A percentile compares a stretch with the other conserved stretches of the same genome.
Conservation (phyloP, 2,329 filamentous ascomycete species). For the Rhinocladiella similis region DNA sequence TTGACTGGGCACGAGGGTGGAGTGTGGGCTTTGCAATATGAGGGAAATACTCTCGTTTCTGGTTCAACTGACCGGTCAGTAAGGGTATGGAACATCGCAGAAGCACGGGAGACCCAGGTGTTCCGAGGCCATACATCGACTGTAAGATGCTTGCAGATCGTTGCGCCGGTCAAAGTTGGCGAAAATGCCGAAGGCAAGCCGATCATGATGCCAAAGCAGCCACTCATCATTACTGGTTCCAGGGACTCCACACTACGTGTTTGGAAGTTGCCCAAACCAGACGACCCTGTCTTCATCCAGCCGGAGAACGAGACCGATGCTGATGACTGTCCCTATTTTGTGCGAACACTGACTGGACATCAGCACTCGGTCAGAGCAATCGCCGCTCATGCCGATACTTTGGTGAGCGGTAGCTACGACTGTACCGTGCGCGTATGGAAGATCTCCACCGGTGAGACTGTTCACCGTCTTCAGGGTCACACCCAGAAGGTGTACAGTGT, state of each 20-base stretch:
- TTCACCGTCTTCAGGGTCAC: slow-evolving; percentile 84
- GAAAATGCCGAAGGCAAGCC: slow-evolving; percentile 68
- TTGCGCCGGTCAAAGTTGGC: slow-evolving; percentile 80
- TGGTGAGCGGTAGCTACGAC: slow-evolving; percentile 98
- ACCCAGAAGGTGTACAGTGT: slow-evolving; percentile 95
- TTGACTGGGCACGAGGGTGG: slow-evolving; percentile 94
- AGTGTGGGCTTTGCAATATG: slow-evolving; percentile 95
- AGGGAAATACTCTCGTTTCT: slow-evolving; percentile 91
- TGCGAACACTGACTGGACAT: slow-evolving; percentile 82
- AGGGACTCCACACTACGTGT: slow-evolving; percentile 91
- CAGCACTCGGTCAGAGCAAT: slow-evolving; percentile 94
- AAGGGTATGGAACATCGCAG: slow-evolving; percentile 99
- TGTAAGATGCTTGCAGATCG: slow-evolving; percentile 90
- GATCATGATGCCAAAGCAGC: slow-evolving; percentile 90
- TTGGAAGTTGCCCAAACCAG: slow-evolving; percentile 85
- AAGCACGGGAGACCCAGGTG: slow-evolving; percentile 86
- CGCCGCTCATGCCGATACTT: slow-evolving; percentile 86
- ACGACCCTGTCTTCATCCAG: slow-evolving; percentile 76
- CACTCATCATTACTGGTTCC: slow-evolving; percentile 95
- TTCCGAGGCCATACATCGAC: slow-evolving; percentile 98
- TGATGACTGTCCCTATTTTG: slow-evolving; percentile 89
- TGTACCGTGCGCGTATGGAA: slow-evolving; percentile 94
- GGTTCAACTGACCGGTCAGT: slow-evolving; percentile 95
- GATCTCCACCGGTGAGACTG: slow-evolving; percentile 87
- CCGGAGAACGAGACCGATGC: slow-evolving; percentile 70